Evolutionary conservation across 495 filamentous ascomycete species (phyloP), one percentile per base, ranked within the genome.

Genomic region (Neurospora terricola): DNA sequence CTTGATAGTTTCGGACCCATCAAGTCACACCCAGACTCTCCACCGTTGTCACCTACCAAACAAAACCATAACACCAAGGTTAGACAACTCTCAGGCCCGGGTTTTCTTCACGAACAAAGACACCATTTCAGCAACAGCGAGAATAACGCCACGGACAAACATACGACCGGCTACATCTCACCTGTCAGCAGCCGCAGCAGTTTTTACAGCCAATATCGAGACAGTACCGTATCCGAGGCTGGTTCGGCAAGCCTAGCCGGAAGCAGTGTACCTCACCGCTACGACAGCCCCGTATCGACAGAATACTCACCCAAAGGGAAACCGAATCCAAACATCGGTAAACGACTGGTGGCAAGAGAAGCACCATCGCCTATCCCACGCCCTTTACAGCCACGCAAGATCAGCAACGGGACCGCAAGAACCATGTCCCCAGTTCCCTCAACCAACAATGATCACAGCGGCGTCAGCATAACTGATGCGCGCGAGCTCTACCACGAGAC

Each of bases 401-500:
- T 18, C 27, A 34, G 27, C 54, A 48, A 62, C 27, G 48, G 9
- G 71, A 30, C 36, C 10, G n/a, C 54, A 66, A 66, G 54, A 66
- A 18, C 27, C 54, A 66, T 66, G 54, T 34, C 54, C 12, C 27
- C 54, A 66, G 27, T 14, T 66, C 54, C 54, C 54, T 34, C 27
- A 34, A 27, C 54, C 12, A 18, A 16, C 54, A 66, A 14, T 66
- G 54, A 66, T 34, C 54, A 66, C 54, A 36, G 54, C 54, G 54
- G 54, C 54, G 4, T 69, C 70, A 71, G 39, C 16, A 71, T 16
- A 2, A 34, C 54, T 36, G 54, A 66, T 34, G 54, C 54, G 27
- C 54, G 54, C 2, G 77, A 77, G 66, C 73, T 78, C 9, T 78
- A 78, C 30, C 77, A 78, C 71, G 72, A 69, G 23, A 77, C 77